Conservation (phyloP, 768 basidiomycete species). For the Fistulinella prunicolor region DNA sequence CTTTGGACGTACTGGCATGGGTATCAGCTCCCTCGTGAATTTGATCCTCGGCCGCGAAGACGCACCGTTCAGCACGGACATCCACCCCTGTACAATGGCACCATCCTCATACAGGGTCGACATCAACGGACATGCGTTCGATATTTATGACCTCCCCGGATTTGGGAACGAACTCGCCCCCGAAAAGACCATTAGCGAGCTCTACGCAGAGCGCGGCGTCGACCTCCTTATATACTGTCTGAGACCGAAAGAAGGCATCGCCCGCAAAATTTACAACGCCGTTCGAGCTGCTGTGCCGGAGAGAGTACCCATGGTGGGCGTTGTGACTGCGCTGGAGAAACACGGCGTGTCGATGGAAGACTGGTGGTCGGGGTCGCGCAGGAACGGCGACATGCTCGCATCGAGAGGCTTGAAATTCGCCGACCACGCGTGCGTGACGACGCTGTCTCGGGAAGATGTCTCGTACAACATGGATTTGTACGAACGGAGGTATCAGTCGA, state of each 20-base stretch:
- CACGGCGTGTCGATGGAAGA: slow-evolving; percentile 28
- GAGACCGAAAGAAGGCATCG: slow-evolving; percentile 29
- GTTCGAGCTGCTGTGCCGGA: slow-evolving; percentile 28
- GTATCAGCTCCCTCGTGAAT: slow-evolving; percentile 32
- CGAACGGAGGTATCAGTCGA: slow-evolving; percentile 28
- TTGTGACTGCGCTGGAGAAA: slow-evolving; percentile 38
- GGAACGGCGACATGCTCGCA: slow-evolving; percentile 36
- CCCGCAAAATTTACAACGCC: slow-evolving; percentile 23
- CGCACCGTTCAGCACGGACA: slow-evolving; percentile 32
- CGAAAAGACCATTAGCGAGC: slow-evolving; percentile 26
- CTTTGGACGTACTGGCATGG: slow-evolving; percentile 34
- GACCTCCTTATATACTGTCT: slow-evolving; percentile 32
- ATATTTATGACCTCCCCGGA: slow-evolving; percentile 31
- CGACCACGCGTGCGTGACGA: slow-evolving; percentile 44
- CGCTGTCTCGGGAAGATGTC: slow-evolving; percentile 31
- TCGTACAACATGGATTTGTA: slow-evolving; percentile 34
- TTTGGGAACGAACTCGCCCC: slow-evolving; percentile 21
- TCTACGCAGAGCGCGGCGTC: slow-evolving; percentile 30
- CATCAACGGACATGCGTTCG: slow-evolving; percentile 29
- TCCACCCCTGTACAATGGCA: slow-evolving; percentile 26
- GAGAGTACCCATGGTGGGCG: slow-evolving; percentile 38
- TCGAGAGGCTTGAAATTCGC: slow-evolving; percentile 33
- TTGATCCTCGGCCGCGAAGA: slow-evolving; percentile 32
- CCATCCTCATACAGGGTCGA: slow-evolving; percentile 28
- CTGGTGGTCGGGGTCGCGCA: slow-evolving; percentile 31